Conservation (phyloP, 139 green algal genomes). For the Coccomyxa sp. region DNA sequence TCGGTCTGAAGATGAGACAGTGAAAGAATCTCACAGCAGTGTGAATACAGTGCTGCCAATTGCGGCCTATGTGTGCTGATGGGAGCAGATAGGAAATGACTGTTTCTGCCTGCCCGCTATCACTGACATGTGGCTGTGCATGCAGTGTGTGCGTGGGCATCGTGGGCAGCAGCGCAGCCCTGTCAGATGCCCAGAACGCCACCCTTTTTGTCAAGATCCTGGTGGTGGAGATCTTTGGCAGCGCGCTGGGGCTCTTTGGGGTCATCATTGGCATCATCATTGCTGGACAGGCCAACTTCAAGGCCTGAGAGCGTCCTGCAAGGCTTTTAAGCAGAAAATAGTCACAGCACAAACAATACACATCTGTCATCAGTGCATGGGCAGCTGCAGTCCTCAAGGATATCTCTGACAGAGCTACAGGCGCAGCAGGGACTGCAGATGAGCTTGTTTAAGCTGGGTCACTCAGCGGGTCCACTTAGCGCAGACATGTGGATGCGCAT, state of each 20-base stretch:
- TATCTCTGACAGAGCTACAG: too few relatives aligned
- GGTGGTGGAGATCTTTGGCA: slow-evolving; percentile 99
- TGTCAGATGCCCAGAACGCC: slow-evolving; percentile 96
- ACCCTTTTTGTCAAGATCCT: slow-evolving; percentile 99
- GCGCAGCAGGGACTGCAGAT: too few relatives aligned
- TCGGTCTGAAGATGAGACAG: too few relatives aligned
- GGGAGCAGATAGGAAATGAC: too few relatives aligned
- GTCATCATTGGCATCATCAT: slow-evolving; percentile 96
- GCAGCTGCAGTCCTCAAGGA: background rate
- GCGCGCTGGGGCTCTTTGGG: slow-evolving; percentile 88
- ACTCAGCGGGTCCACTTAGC: too few relatives aligned
- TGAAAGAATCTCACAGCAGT: too few relatives aligned
- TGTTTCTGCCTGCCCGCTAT: slow-evolving; percentile 12
- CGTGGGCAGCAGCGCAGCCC: slow-evolving; percentile 89
- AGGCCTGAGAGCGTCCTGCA: too few relatives aligned
- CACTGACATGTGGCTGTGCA: background rate
- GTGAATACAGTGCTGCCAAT: too few relatives aligned
- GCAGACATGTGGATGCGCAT: too few relatives aligned
- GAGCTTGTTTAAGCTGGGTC: too few relatives aligned
- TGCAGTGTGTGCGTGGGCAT: slow-evolving; percentile 95
- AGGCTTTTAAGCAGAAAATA: too few relatives aligned
- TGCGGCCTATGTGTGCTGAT: too few relatives aligned
- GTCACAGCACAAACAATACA: background rate
- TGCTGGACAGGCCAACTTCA: slow-evolving; percentile 33
- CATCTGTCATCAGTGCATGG: background rate